Evolutionary conservation across 768 basidiomycete species (phyloP), one percentile per base, ranked within the genome.

Genomic region (Boletellus ananas): DNA sequence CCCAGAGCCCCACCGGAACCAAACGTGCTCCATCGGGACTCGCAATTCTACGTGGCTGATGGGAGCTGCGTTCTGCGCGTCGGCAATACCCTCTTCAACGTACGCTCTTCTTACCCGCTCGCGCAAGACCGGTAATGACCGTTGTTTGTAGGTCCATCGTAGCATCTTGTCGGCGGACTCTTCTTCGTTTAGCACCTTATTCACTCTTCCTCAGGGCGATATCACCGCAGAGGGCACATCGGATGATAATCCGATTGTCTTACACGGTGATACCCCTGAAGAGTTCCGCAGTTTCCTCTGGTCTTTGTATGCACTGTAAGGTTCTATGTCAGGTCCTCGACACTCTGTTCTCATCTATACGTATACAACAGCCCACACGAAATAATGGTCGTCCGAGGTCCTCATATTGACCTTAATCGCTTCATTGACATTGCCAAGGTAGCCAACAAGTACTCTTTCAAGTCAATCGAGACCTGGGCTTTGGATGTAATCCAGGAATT

Each of bases 231-330:
- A 90, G 58, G 88, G 88, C 4, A 64, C 60, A 14, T 80, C 79
- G 9, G 87, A 90, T 58, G 75, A 77, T 21, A 77, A 79, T 50
- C 87, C 88, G 1, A 78, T 90, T 33, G 54, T 79, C 27, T 73
- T 90, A 29, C 65, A 66, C 2, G 87, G 86, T 1, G 84, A 89
- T 52, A 79, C 78, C 0, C 74, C 77, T 9, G 66, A 74, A 3
- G 84, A 89, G 63, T 90, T 90, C 61, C 76, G 78, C 43, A 77
- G 84, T 61, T 85, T 90, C 58, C 74, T 90, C 29, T 87, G 83
- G 83, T 80, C 81, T 1, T 66, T 89, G n/a, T 89, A 90, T 58
- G 84, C 86, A 7, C 60, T 85, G 87, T 87, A 58, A 68, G 85
- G 64, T 34, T 50, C 47, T 47, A 10, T 17, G 17, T 6, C 18